Evolutionary conservation across 2,329 filamentous ascomycete species (phyloP).

Genomic region (Penicillium fuscoglaucum): DNA sequence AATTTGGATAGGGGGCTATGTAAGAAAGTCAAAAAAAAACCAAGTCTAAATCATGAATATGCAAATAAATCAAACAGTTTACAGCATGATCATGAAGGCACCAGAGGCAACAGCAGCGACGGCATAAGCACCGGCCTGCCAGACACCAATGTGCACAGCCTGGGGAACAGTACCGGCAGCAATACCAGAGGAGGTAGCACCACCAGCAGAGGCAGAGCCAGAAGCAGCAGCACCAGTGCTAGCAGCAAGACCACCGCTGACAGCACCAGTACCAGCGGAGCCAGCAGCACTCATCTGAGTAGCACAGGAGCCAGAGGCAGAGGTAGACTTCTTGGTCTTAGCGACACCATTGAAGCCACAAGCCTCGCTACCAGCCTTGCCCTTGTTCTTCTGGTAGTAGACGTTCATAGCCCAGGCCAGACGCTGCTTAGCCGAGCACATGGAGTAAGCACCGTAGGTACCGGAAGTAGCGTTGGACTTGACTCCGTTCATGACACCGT

Average conservation of each 20-base stretch:
- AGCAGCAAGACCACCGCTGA: constrained; percentile 40
- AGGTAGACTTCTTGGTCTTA: constrained; percentile 34
- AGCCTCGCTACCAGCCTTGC: constrained; percentile 36
- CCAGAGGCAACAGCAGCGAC: constrained; percentile 46
- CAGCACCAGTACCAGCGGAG: constrained; percentile 40
- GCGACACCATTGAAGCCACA: constrained; percentile 51
- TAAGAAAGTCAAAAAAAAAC: background rate
- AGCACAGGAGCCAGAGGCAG: constrained; percentile 21
- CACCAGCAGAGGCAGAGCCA: constrained; percentile 13
- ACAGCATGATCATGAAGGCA: constrained; percentile 51
- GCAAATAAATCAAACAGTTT: constrained; percentile 22
- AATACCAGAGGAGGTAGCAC: constrained; percentile 34
- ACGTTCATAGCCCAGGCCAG: constrained; percentile 50
- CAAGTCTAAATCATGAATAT: background rate
- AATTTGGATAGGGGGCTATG: background rate
- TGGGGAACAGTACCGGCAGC: constrained; percentile 35
- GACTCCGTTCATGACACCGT: constrained; percentile 43
- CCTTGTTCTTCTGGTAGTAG: constrained; percentile 46
- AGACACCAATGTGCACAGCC: constrained; percentile 40
- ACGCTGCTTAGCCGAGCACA: constrained; percentile 47
- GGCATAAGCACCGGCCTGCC: constrained; percentile 48
- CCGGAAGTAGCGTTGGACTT: constrained; percentile 41
- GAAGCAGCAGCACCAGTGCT: constrained; percentile 21
- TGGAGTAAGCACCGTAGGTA: constrained; percentile 50
- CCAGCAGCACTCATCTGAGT: constrained; percentile 31